Conservation (phyloP, 768 basidiomycete species). For the Panellus pusillus region DNA sequence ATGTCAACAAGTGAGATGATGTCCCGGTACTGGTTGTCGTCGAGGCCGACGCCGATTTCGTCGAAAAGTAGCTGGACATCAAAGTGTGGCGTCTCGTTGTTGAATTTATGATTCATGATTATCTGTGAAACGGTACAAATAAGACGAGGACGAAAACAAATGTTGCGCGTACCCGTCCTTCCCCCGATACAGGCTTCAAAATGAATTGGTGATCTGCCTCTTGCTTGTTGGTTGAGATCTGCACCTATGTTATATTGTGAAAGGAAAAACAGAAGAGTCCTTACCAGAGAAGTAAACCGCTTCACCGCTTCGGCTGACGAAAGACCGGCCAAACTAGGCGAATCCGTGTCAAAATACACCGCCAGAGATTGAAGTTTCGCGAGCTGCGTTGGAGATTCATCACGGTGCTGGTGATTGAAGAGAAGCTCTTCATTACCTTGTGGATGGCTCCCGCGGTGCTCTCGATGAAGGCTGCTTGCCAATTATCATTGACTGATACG, state of each 20-base stretch:
- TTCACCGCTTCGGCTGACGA: slow-evolving; percentile 63
- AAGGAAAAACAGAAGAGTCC: slow-evolving; percentile 7
- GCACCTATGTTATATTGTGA: background rate
- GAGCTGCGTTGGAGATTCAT: slow-evolving; percentile 47
- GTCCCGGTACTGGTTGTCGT: slow-evolving; percentile 94
- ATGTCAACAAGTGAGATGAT: slow-evolving; percentile 91
- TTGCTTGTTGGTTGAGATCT: slow-evolving; percentile 50
- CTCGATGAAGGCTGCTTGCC: slow-evolving; percentile 92
- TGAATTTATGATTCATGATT: slow-evolving; percentile 77
- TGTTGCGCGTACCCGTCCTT: slow-evolving; percentile 69
- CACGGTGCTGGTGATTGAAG: background rate
- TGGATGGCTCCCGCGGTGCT: slow-evolving; percentile 84
- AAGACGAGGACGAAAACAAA: slow-evolving; percentile 1
- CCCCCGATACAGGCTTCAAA: slow-evolving; percentile 91
- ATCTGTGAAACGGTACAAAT: slow-evolving; percentile 45
- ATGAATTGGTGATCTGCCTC: slow-evolving; percentile 84
- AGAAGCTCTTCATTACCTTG: slow-evolving; percentile 54
- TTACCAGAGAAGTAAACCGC: slow-evolving; percentile 74
- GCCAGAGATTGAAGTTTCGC: slow-evolving; percentile 85
- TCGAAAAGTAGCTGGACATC: slow-evolving; percentile 88
- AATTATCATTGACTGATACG: slow-evolving; percentile 82
- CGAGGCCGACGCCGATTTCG: slow-evolving; percentile 89
- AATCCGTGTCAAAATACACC: slow-evolving; percentile 94
- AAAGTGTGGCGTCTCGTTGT: slow-evolving; percentile 75
- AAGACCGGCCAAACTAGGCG: slow-evolving; percentile 71